Conservation (phyloP, 805 yeast genomes). For the Komagataella populi region DNA sequence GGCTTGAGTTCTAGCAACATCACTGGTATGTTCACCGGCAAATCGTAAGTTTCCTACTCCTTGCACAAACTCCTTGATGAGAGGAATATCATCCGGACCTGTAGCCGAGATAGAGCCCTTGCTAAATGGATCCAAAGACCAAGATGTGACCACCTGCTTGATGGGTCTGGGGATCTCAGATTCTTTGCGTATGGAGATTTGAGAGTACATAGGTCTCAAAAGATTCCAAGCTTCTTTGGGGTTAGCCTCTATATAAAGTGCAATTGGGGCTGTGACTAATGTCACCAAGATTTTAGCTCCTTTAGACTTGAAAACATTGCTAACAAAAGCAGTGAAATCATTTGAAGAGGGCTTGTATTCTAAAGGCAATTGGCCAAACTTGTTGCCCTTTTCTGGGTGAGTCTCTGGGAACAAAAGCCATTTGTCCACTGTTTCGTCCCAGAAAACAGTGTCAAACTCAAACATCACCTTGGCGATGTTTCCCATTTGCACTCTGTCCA, state of each 20-base stretch:
- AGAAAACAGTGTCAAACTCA: conserved; percentile 31
- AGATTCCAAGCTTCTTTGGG: conserved; percentile 29
- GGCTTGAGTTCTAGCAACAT: conserved; percentile 42
- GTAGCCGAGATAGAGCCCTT: conserved; percentile 34
- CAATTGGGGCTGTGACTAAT: conserved; percentile 34
- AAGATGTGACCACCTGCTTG: conserved; percentile 20
- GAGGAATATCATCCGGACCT: conserved; percentile 22
- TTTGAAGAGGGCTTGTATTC: conserved; percentile 11
- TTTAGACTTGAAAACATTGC: conserved; percentile 14
- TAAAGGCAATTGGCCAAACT: neutral
- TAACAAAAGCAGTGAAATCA: conserved; percentile 15
- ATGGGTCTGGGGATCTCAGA: conserved; percentile 13
- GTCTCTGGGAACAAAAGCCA: conserved; percentile 10
- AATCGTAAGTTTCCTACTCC: conserved; percentile 29
- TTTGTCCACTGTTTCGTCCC: conserved; percentile 23
- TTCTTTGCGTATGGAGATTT: conserved; percentile 12
- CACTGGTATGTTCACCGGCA: conserved; percentile 42
- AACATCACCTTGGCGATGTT: conserved; percentile 32
- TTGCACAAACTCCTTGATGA: conserved; percentile 19
- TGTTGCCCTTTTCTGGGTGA: neutral
- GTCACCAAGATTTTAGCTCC: conserved; percentile 27
- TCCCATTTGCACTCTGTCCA: conserved; percentile 22
- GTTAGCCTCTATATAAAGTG: conserved; percentile 29
- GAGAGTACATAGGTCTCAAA: conserved; percentile 26
- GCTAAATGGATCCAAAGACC: conserved; percentile 39